Conservation (phyloP, 306 rosid genomes). For the Prinsepia uniflora region DNA sequence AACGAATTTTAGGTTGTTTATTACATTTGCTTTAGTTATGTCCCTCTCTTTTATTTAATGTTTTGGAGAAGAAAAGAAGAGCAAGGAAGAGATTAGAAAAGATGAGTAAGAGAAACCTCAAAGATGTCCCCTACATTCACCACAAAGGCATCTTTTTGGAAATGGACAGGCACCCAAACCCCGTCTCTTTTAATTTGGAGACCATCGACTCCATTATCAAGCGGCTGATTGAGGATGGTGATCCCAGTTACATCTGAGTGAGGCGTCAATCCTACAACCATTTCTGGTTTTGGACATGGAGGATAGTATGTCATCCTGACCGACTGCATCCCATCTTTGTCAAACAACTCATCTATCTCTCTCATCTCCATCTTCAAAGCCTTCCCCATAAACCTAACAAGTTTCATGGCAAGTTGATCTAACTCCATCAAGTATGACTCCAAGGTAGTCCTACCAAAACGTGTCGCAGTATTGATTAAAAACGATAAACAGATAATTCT, state of each 20-base stretch:
- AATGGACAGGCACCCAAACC: conserved; percentile 59
- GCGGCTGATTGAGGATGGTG: conserved; percentile 59
- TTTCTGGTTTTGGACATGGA: conserved; percentile 66
- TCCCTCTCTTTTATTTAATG: neutral
- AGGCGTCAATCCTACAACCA: conserved; percentile 53
- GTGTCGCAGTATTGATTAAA: neutral
- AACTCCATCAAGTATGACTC: conserved; percentile 45
- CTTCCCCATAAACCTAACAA: conserved; percentile 44
- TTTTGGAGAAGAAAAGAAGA: neutral
- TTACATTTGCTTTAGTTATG: neutral
- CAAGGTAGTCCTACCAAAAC: conserved; percentile 40
- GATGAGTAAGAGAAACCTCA: conserved; percentile 47
- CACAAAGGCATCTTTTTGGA: conserved; percentile 47
- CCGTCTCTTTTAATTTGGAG: conserved; percentile 69
- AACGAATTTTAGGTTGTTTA: no score
- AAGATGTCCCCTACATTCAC: conserved; percentile 75
- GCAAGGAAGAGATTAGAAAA: no score
- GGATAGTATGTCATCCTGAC: conserved; percentile 76
- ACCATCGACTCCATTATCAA: conserved; percentile 56
- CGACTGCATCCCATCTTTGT: conserved; percentile 55
- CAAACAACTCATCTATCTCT: conserved; percentile 47
- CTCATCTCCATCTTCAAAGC: conserved; percentile 39
- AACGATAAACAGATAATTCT: no score
- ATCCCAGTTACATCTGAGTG: conserved; percentile 68
- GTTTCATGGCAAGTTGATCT: conserved; percentile 40